These are phyloP conservation scores for baker's yeast (Saccharomyces cerevisiae) DNA, from an alignment of 805 yeast genomes.

Conservation along the genomic window DNA sequence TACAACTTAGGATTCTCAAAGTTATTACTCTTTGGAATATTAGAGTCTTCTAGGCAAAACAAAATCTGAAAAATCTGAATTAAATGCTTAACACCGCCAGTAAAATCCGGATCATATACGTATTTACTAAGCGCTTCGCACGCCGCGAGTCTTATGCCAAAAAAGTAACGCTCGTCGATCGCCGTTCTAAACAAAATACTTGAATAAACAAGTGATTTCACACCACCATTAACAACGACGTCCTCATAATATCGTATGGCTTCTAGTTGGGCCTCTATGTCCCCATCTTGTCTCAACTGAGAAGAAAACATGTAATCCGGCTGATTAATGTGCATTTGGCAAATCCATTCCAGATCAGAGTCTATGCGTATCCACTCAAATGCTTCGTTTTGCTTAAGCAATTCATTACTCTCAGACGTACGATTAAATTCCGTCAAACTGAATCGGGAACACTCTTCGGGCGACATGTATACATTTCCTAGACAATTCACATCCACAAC, in stretches of 20 bases:
- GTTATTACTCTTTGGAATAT: conserved; percentile 72
- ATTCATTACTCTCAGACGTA: conserved; percentile 32
- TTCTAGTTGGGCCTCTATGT: conserved; percentile 89
- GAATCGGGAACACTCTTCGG: conserved; percentile 64
- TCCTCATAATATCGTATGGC: conserved; percentile 68
- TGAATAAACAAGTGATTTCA: conserved; percentile 59
- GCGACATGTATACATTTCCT: conserved; percentile 67
- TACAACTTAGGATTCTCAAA: conserved; percentile 64
- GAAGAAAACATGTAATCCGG: conserved; percentile 94
- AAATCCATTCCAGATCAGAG: conserved; percentile 96
- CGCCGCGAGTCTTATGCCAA: conserved; percentile 84
- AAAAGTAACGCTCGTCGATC: conserved; percentile 76
- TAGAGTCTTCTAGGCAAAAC: conserved; percentile 62
- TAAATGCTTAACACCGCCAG: conserved; percentile 60
- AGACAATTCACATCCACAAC: conserved; percentile 20
- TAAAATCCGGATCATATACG: conserved; percentile 37
- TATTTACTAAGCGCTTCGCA: conserved; percentile 67
- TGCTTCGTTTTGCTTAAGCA: conserved; percentile 53
- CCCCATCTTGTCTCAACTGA: conserved; percentile 88
- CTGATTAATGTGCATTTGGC: conserved; percentile 69
- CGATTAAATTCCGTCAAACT: conserved; percentile 58
- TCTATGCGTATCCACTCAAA: conserved; percentile 98
- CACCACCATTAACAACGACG: conserved; percentile 32
- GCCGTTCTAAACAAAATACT: conserved; percentile 71
- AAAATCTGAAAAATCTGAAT: conserved; percentile 58